phyloP scores from a whole-genome alignment of 2,329 filamentous ascomycete species.

The Ascochyta koolunga region DNA sequence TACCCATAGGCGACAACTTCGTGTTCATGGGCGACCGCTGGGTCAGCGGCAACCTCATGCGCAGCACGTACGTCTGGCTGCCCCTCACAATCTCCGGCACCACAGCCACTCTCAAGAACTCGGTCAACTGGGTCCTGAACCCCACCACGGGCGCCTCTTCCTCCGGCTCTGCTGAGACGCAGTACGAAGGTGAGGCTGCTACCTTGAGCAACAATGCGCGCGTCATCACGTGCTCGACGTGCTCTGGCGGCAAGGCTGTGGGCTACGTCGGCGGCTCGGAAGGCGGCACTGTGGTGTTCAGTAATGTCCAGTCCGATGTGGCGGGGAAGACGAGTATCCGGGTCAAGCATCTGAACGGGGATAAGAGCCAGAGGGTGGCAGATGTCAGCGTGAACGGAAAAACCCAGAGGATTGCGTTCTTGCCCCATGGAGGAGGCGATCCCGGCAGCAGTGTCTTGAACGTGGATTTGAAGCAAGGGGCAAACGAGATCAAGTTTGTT shows the following conservation, averaged over 20 bases:
- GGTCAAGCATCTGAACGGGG: constrained; percentile 64
- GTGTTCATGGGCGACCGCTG: constrained; percentile 74
- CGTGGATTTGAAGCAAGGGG: constrained; percentile 55
- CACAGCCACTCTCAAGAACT: constrained; percentile 57
- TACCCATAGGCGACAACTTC: constrained; percentile 53
- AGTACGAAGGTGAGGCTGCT: constrained; percentile 60
- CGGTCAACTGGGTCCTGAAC: constrained; percentile 62
- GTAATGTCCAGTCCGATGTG: constrained; percentile 52
- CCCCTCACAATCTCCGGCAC: constrained; percentile 62
- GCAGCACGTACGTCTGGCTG: constrained; percentile 69
- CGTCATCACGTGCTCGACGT: constrained; percentile 57
- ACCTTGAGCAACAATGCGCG: constrained; percentile 55
- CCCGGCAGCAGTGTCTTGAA: constrained; percentile 57
- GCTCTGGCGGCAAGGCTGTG: constrained; percentile 57
- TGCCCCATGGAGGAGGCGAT: constrained; percentile 56
- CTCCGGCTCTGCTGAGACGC: constrained; percentile 53
- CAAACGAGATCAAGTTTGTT: constrained; percentile 57
- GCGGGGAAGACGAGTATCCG: constrained; percentile 59
- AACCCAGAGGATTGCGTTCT: constrained; percentile 59
- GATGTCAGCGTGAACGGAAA: constrained; percentile 63
- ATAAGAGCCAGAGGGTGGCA: constrained; percentile 59
- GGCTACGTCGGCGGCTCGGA: constrained; percentile 55
- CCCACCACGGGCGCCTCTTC: constrained; percentile 53
- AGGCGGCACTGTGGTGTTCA: constrained; percentile 60
- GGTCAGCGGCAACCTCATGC: constrained; percentile 64